Evolutionary conservation across 1,284 basidiomycete species (phyloP).

Genomic region (Vanrija humicola): DNA sequence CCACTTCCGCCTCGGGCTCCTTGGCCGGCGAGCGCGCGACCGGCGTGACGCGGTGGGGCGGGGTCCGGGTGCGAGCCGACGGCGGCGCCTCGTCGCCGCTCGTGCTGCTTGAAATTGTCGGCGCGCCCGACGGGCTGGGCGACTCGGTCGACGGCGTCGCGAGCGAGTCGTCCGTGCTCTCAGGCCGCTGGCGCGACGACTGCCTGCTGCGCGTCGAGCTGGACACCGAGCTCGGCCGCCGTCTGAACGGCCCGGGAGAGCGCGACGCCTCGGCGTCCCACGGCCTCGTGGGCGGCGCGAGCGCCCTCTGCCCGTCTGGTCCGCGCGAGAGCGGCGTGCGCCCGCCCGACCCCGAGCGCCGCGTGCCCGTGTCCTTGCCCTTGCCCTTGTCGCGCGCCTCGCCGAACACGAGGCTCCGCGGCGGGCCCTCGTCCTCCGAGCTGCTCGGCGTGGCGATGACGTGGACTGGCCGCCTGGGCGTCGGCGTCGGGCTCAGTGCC

Average conservation of each 20-base stretch:
- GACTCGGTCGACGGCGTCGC: not conserved
- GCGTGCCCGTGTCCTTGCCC: not conserved
- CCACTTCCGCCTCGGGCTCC: no score
- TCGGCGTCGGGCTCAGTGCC: conserved; percentile 18
- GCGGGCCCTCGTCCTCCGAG: conserved; percentile 33
- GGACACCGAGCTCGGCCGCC: conserved; percentile 6
- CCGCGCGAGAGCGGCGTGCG: not conserved
- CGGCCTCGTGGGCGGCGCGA: not conserved
- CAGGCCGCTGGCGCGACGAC: conserved; percentile 1
- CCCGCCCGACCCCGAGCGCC: not conserved
- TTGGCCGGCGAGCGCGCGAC: no score
- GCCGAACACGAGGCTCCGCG: conserved; percentile 33
- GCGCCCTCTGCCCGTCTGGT: not conserved
- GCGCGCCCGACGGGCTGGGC: not conserved
- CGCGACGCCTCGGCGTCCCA: conserved; percentile 1
- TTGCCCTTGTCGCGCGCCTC: conserved; percentile 6
- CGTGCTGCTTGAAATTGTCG: not conserved
- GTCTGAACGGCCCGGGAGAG: conserved; percentile 14
- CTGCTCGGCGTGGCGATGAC: not conserved
- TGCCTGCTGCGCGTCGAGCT: conserved; percentile 3
- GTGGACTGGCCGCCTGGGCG: conserved; percentile 7
- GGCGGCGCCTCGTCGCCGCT: not conserved
- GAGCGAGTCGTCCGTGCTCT: not conserved
- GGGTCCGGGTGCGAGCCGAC: no score
- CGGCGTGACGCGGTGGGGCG: no score